A percentile compares a stretch with the other conserved stretches of the same genome.
Evolutionary conservation across 2,329 filamentous ascomycete genomes (phyloP).

Genomic region (Aspergillus pseudoglaucus): DNA sequence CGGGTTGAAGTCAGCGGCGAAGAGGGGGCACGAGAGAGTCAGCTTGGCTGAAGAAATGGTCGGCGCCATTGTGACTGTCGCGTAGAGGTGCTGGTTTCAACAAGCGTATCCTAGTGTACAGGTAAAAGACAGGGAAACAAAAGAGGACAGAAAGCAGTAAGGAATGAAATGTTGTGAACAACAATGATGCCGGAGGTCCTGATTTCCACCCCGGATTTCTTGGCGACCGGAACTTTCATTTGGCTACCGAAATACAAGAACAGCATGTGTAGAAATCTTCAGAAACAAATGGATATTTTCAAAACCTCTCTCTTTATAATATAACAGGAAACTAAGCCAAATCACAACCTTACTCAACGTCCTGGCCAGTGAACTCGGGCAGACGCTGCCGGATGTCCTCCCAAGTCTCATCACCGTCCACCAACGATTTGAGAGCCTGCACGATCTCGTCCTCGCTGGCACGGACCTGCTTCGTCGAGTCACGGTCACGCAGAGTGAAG

Average conservation of each 20-base stretch:
- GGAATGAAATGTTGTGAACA: too few relatives aligned
- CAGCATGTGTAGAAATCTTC: neutral
- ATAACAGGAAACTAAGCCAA: neutral
- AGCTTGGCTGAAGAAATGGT: slow-evolving; percentile 48
- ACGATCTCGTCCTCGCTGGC: slow-evolving; percentile 74
- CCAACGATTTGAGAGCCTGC: slow-evolving; percentile 60
- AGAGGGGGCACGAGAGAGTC: slow-evolving; percentile 74
- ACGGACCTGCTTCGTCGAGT: slow-evolving; percentile 85
- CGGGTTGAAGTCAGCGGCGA: slow-evolving; percentile 81
- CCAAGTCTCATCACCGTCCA: slow-evolving; percentile 60
- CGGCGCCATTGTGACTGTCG: slow-evolving; percentile 29
- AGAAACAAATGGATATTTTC: slow-evolving; percentile 12
- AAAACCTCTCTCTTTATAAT: neutral
- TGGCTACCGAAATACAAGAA: neutral
- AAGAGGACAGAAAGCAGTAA: neutral
- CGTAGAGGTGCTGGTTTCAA: neutral
- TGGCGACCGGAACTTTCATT: neutral
- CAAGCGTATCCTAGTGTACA: neutral
- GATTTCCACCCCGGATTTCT: too few relatives aligned
- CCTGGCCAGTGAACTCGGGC: slow-evolving; percentile 77
- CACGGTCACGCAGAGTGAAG: slow-evolving; percentile 82
- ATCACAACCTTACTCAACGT: slow-evolving; percentile 37
- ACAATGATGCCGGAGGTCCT: too few relatives aligned
- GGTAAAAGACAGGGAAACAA: slow-evolving; percentile 3
- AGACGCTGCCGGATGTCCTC: slow-evolving; percentile 68